Percentiles rank a stretch among this genome's conserved stretches.
Evolutionary conservation across 768 basidiomycete species (phyloP).

Genomic region (Calvatia gigantea): DNA sequence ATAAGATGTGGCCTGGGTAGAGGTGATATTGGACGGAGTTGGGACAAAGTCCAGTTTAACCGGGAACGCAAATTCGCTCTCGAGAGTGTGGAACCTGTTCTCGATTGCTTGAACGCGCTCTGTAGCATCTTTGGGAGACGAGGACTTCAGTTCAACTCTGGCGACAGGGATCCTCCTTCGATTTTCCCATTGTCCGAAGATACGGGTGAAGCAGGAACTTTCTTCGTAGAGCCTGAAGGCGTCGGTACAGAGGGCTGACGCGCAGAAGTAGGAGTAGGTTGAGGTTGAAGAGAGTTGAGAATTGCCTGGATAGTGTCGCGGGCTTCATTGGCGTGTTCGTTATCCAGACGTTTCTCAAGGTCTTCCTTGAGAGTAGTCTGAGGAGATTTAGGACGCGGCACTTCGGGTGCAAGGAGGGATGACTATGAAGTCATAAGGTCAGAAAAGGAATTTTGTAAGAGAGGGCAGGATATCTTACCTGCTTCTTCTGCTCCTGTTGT

Average conservation of each 20-base stretch:
- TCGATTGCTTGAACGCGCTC: conserved; percentile 38
- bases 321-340: conserved; percentile 28
- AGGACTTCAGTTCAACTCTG: conserved; percentile 11
- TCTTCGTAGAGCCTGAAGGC: background rate
- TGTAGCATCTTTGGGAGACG: conserved; percentile 27
- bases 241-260: background rate
- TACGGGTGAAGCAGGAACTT: conserved; percentile 8
- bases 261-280: background rate
- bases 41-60: conserved; percentile 36
- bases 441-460: background rate
- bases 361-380: conserved; percentile 23
- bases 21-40: conserved; percentile 20
- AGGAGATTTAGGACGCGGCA: background rate
- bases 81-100: conserved; percentile 34
- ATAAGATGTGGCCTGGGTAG: conserved; percentile 23
- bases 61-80: conserved; percentile 37
- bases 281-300: conserved; percentile 28
- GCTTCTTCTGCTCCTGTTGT: background rate
- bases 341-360: conserved; percentile 28
- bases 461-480: background rate
- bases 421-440: background rate
- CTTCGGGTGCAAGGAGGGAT: background rate
- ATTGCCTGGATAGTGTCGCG: conserved; percentile 39
- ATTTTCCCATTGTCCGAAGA: conserved; percentile 33
- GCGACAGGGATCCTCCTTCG: conserved; percentile 20